Conservation (phyloP, 1,284 basidiomycete genomes). For the Bjerkandera adusta region DNA sequence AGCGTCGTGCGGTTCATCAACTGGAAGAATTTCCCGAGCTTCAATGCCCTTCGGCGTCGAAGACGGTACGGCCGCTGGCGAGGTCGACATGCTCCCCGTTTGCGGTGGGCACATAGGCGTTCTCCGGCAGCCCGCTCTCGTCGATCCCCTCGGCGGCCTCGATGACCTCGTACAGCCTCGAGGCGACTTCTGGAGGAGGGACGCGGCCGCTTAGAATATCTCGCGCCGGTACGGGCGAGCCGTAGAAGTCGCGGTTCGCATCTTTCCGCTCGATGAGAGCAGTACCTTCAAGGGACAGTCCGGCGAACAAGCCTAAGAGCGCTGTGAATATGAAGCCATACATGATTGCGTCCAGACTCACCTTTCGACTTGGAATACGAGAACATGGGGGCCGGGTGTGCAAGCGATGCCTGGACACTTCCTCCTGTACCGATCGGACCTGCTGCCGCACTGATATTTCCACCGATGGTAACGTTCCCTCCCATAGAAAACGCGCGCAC, state of each 20-base stretch:
- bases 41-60: conserved; percentile 57
- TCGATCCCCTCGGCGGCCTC: conserved; percentile 84
- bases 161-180: conserved; percentile 91
- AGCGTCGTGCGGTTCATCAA: not conserved
- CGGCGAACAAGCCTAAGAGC: conserved; percentile 86
- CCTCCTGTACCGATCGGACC: conserved; percentile 97
- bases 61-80: conserved; percentile 50
- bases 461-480: conserved; percentile 95
- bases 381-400: conserved; percentile 96
- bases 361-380: conserved; percentile 95
- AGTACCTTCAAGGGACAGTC: conserved; percentile 93
- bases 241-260: conserved; percentile 94
- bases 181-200: conserved; percentile 95
- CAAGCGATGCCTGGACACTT: conserved; percentile 82
- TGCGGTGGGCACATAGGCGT: conserved; percentile 76
- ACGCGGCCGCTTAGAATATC: conserved; percentile 93
- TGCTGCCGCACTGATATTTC: conserved; percentile 80
- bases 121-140: conserved; percentile 75
- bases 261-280: conserved; percentile 94
- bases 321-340: not conserved
- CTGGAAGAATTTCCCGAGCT: not conserved
- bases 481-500: conserved; percentile 93
- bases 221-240: conserved; percentile 83
- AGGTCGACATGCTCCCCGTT: conserved; percentile 59
- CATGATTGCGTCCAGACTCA: conserved; percentile 40